Evolutionary conservation across 768 basidiomycete species (phyloP).

Genomic region (Gloeophyllum trabeum): DNA sequence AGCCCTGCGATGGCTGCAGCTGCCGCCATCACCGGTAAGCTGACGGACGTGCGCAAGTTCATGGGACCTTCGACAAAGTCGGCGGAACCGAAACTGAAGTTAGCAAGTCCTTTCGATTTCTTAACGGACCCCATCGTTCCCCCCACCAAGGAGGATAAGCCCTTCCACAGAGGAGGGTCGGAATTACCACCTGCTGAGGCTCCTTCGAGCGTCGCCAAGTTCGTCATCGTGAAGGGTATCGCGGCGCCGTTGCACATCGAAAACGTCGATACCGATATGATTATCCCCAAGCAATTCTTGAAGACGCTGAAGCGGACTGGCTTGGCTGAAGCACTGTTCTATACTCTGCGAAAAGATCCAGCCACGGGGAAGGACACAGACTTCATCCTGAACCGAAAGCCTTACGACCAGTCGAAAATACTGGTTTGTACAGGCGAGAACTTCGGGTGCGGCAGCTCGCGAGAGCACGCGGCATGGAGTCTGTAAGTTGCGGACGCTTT

Average conservation of each 20-base stretch:
- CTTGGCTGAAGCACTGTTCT: conserved; percentile 48
- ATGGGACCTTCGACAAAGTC: conserved; percentile 23
- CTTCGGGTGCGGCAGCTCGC: conserved; percentile 52
- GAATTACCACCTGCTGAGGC: conserved; percentile 16
- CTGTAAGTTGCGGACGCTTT: conserved; percentile 19
- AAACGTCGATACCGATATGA: conserved; percentile 57
- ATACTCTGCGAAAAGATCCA: conserved; percentile 36
- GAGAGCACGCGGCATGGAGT: conserved; percentile 54
- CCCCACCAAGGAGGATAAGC: conserved; percentile 22
- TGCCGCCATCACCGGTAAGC: conserved; percentile 45
- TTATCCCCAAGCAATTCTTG: conserved; percentile 58
- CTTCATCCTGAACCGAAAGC: conserved; percentile 50
- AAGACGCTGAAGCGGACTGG: conserved; percentile 58
- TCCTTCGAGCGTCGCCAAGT: conserved; percentile 24
- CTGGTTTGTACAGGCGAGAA: conserved; percentile 49
- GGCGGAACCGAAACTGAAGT: conserved; percentile 45
- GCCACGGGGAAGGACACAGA: conserved; percentile 40
- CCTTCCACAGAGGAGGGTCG: conserved; percentile 8
- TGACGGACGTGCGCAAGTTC: conserved; percentile 48
- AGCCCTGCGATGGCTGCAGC: conserved; percentile 62
- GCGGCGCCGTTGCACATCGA: conserved; percentile 41
- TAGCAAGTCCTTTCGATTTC: conserved; percentile 63
- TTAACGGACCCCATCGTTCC: conserved; percentile 48
- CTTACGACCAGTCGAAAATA: conserved; percentile 39
- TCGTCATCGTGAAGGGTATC: conserved; percentile 38